These are phyloP conservation scores for Diatrype stigma DNA, from an alignment of 2,329 filamentous ascomycete genomes.

Conservation along the genomic window DNA sequence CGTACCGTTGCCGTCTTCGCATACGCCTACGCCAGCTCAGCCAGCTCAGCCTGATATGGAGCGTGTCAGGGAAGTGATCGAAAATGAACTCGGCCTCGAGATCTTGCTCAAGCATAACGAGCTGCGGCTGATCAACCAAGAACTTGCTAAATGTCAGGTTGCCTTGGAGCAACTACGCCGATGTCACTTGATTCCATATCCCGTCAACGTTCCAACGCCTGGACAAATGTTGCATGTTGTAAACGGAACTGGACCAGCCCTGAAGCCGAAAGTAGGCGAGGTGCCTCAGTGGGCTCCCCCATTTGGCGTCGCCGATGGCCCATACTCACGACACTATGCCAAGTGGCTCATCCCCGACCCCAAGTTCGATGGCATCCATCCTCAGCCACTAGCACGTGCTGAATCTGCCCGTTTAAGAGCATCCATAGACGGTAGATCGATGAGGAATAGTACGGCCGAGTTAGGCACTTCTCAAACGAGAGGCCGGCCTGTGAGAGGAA, in stretches of 20 bases:
- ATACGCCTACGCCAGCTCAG: too few relatives aligned
- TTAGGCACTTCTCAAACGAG: constrained; percentile 40
- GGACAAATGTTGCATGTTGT: constrained; percentile 67
- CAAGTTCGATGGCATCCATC: constrained; percentile 69
- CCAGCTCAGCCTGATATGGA: constrained; percentile 35
- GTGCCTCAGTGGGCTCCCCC: constrained; percentile 76
- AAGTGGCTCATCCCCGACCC: constrained; percentile 92
- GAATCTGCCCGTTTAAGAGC: constrained; percentile 41
- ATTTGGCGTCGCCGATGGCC: constrained; percentile 86
- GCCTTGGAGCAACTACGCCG: constrained; percentile 90
- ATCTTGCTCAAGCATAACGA: constrained; percentile 94
- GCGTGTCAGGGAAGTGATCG: constrained; percentile 66
- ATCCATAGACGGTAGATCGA: constrained; percentile 67
- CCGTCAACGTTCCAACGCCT: constrained; percentile 63
- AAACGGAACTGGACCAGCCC: constrained; percentile 67
- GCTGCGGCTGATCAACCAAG: constrained; percentile 88
- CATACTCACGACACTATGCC: constrained; percentile 90
- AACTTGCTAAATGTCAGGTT: constrained; percentile 91
- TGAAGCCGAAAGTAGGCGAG: constrained; percentile 58
- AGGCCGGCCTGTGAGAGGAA: constrained; percentile 44
- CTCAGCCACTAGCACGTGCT: constrained; percentile 39
- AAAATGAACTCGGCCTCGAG: constrained; percentile 85
- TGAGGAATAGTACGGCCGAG: constrained; percentile 69
- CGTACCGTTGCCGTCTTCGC: constrained; percentile 7
- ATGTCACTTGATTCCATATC: constrained; percentile 88